Conservation (phyloP, 2,329 filamentous ascomycete genomes). For the Trichoderma simmonsii region DNA sequence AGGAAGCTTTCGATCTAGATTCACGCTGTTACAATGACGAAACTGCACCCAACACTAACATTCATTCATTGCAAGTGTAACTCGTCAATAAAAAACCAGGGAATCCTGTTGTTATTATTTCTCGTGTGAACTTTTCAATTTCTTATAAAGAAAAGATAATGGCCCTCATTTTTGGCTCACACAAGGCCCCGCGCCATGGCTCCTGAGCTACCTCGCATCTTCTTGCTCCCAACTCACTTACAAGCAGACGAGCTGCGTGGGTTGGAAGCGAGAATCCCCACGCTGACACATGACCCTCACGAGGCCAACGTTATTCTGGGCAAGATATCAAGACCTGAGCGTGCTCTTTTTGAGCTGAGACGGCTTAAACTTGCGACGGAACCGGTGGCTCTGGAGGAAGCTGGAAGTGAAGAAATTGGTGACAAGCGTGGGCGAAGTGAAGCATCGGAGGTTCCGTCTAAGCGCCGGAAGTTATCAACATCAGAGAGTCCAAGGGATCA, state of each 20-base stretch:
- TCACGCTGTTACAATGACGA: constrained; percentile 1
- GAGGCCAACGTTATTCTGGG: constrained; percentile 75
- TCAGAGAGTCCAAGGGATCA: not conserved
- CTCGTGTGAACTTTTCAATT: not conserved
- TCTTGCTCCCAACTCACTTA: constrained; percentile 70
- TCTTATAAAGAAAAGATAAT: not conserved
- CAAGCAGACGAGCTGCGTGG: constrained; percentile 58
- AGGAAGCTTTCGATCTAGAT: not conserved
- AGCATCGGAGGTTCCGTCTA: not conserved
- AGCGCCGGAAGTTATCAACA: constrained; percentile 24
- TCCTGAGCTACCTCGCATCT: constrained; percentile 59
- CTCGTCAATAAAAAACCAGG: not conserved
- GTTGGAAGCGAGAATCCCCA: constrained; percentile 62
- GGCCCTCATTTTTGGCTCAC: not conserved
- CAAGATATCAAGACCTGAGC: constrained; percentile 64
- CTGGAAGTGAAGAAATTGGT: not conserved
- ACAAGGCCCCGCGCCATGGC: constrained; percentile 23
- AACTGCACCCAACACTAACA: not conserved
- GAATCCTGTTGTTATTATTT: not conserved
- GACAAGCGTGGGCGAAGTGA: not conserved
- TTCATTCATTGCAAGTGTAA: not conserved
- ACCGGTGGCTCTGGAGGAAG: constrained; percentile 26
- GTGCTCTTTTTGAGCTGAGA: constrained; percentile 76
- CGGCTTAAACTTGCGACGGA: constrained; percentile 60
- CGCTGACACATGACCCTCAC: constrained; percentile 65